phyloP scores from a whole-genome alignment of 805 yeast species.

The Grigorovia humatica region DNA sequence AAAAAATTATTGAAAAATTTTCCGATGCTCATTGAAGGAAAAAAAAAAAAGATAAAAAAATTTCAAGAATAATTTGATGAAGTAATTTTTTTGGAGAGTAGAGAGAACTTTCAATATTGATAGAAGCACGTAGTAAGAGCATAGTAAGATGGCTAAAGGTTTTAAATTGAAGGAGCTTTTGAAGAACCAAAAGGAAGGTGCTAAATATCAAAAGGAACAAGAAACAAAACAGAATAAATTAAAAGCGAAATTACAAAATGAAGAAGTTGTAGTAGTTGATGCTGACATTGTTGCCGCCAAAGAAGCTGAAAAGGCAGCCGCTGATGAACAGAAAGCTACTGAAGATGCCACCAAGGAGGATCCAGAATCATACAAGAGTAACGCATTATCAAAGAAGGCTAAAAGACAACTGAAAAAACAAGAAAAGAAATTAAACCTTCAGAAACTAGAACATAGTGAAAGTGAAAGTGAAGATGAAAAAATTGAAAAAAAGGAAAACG shows the following conservation, averaged over 20 bases:
- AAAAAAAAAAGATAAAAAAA: conserved; percentile 1
- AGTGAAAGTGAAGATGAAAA: conserved; percentile 34
- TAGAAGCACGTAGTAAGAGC: not conserved
- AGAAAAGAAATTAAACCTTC: conserved; percentile 19
- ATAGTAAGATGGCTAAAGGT: conserved; percentile 25
- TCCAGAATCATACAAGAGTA: conserved; percentile 33
- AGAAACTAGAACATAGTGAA: conserved; percentile 24
- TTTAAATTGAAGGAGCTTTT: conserved; percentile 24
- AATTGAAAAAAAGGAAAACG: conserved; percentile 36
- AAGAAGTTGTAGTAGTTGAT: conserved; percentile 27
- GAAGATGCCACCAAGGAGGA: conserved; percentile 3
- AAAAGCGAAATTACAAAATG: conserved; percentile 13
- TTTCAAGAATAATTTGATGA: not conserved
- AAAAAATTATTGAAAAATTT: conserved; percentile 3
- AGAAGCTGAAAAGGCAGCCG: conserved; percentile 8
- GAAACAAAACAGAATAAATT: conserved; percentile 16
- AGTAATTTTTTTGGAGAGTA: too few relatives aligned
- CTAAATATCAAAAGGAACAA: conserved; percentile 15
- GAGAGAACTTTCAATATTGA: too few relatives aligned
- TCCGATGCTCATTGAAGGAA: conserved; percentile 3
- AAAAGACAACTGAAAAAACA: conserved; percentile 48
- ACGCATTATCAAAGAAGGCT: conserved; percentile 49
- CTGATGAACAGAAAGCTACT: conserved; percentile 5
- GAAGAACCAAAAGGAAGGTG: conserved; percentile 19
- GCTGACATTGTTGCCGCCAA: conserved; percentile 19